Evolutionary conservation across 2,329 filamentous ascomycete species (phyloP), one percentile per base, ranked within the genome.

Genomic region (Aspergillus sergii): DNA sequence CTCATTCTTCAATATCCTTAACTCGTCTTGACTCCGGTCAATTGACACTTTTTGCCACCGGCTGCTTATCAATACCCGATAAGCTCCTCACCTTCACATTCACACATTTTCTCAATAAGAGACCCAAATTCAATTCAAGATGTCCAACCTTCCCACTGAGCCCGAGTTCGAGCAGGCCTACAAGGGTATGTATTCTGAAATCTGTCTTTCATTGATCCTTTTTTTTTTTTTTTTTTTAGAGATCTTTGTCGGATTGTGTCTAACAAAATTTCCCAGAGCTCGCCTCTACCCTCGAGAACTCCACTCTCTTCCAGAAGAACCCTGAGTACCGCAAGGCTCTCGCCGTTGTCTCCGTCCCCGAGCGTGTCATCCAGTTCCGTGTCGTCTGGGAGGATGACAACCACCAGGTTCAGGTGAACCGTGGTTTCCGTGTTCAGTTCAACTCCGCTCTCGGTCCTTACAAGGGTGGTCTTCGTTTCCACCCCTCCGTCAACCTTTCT

Each of bases 141-240:
- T 96, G 92, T 91, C 93, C 71, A 90, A 95, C 85, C 86, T 95
- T 75, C 88, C 92, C 58, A 83, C 84, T 68, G 94, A 98, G 88
- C 94, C 95, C 76, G 94, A 99, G 85, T 98, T 98, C 85, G 89
- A 97, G 89, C 94, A 98, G 88, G 94, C 94, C 76, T 96, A 96
- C 88, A 92, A 93, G 81, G 93, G 93, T 96, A 83, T 76, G 85
- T 78, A 50, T 39, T 32, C 41, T 41, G 26, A 50, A 41, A 8
- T 46, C 14, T 2, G 9, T 45, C 19, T 8, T 16, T 48, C 36
- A 43, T 60, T 56, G 19, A 58, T 50, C 45, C 23, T 26, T 26
- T 4, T 4, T 26, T 26, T 26, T 26, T 4, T 4, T 26, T 26
- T 4, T 23, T 36, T 5, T 36, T 36, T 12, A 57, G 48, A 46